phyloP scores from a whole-genome alignment of 1,139 yeast genomes.

The Diutina sp. region DNA sequence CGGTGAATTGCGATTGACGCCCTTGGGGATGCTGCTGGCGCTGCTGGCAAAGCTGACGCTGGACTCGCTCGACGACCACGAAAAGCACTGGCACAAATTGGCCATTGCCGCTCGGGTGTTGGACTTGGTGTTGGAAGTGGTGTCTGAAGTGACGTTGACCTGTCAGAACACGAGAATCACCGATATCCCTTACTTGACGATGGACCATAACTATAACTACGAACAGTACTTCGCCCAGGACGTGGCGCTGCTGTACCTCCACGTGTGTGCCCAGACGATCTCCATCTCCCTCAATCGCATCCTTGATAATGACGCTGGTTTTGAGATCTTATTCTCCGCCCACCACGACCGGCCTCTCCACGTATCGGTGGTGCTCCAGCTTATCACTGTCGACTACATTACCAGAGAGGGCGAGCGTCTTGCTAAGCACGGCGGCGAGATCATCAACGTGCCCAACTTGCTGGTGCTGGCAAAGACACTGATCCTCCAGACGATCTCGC shows the following conservation, averaged over 20 bases:
- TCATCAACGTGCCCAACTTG: slow-evolving; percentile 39
- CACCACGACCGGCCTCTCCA: slow-evolving; percentile 41
- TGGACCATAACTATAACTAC: slow-evolving; percentile 14
- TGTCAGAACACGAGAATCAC: slow-evolving; percentile 17
- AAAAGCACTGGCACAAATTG: neutral
- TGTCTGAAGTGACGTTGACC: slow-evolving; percentile 16
- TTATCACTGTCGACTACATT: slow-evolving; percentile 13
- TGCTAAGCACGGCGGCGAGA: slow-evolving; percentile 15
- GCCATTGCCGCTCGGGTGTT: slow-evolving; percentile 6
- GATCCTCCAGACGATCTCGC: neutral
- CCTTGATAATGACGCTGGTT: slow-evolving; percentile 38
- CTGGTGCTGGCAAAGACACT: slow-evolving; percentile 38
- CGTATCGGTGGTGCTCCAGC: slow-evolving; percentile 29
- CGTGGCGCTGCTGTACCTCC: slow-evolving; percentile 17
- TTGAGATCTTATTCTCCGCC: slow-evolving; percentile 38
- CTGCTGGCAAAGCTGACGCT: slow-evolving; percentile 6
- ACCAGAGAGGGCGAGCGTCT: slow-evolving; percentile 3
- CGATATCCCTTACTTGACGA: slow-evolving; percentile 25
- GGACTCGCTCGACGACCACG: neutral
- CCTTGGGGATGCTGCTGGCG: neutral
- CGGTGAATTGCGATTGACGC: neutral
- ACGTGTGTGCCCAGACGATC: slow-evolving; percentile 16
- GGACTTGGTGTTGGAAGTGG: slow-evolving; percentile 7
- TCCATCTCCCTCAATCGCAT: slow-evolving; percentile 22
- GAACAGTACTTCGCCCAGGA: slow-evolving; percentile 13